A percentile compares a stretch with the other conserved stretches of the same genome.
These are phyloP conservation scores for Leccinum uliginosum DNA, from an alignment of 768 basidiomycete species.

Conservation along the genomic window DNA sequence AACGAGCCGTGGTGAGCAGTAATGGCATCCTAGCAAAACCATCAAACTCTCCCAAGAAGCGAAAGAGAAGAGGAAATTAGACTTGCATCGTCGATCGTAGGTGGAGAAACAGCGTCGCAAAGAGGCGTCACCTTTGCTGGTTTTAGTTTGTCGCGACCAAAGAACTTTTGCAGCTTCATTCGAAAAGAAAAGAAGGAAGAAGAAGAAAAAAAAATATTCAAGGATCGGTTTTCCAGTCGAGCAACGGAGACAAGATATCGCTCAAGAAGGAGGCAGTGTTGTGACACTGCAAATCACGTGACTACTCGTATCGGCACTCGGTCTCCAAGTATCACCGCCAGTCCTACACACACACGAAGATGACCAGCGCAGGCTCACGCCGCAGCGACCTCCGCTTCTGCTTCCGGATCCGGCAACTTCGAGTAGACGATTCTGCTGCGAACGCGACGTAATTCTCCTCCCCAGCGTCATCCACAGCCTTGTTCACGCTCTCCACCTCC, in stretches of 20 bases:
- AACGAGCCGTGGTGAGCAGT: constrained; percentile 22
- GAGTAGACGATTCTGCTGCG: constrained; percentile 43
- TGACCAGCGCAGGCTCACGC: constrained; percentile 6
- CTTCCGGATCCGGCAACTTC: constrained; percentile 3
- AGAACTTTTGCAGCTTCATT: constrained; percentile 56
- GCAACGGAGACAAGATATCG: constrained; percentile 5
- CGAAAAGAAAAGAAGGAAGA: background rate
- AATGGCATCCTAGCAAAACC: constrained; percentile 18
- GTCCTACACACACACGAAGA: no score
- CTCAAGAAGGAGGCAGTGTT: constrained; percentile 18
- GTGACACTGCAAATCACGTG: constrained; percentile 19
- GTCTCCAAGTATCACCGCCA: constrained; percentile 42
- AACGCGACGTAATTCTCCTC: constrained; percentile 53
- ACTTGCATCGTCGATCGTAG: constrained; percentile 29
- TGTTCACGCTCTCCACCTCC: constrained; percentile 51
- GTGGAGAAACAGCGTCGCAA: constrained; percentile 14
- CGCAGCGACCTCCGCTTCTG: constrained; percentile 8
- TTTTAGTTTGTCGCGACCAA: constrained; percentile 48
- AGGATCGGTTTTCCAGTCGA: background rate
- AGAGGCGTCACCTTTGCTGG: constrained; percentile 26
- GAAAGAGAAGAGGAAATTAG: background rate
- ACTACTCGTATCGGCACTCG: constrained; percentile 15
- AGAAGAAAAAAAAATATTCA: background rate
- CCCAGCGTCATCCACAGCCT: constrained; percentile 56
- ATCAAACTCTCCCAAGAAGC: background rate